Conservation (phyloP, 2,329 filamentous ascomycete genomes). For the Fusarium mexicanum region DNA sequence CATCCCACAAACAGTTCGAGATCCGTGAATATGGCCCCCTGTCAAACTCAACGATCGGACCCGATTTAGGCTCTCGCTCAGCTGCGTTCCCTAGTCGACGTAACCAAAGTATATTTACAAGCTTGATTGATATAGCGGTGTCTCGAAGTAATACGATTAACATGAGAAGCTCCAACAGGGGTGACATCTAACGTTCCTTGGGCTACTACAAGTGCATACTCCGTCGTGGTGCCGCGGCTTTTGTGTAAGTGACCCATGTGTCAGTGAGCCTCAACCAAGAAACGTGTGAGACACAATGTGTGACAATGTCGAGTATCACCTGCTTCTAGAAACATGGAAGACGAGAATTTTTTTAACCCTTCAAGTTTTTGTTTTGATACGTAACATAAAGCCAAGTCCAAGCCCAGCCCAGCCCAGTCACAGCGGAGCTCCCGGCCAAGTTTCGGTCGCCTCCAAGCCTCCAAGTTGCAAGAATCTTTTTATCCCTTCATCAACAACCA, state of each 20-base stretch:
- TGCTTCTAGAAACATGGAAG: constrained; percentile 10
- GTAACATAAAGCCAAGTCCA: constrained; percentile 1
- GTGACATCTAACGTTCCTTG: background rate
- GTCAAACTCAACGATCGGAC: constrained; percentile 24
- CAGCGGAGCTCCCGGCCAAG: constrained; percentile 27
- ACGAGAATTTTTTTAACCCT: constrained; percentile 13
- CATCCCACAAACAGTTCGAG: background rate
- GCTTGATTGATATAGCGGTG: background rate
- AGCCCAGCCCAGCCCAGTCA: constrained; percentile 1
- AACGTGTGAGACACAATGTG: constrained; percentile 7
- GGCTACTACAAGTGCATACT: background rate
- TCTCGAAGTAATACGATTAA: background rate
- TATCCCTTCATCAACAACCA: background rate
- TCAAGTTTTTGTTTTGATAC: constrained; percentile 1
- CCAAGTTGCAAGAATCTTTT: background rate
- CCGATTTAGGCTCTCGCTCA: constrained; percentile 24
- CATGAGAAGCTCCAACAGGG: background rate
- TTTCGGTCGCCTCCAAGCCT: constrained; percentile 31
- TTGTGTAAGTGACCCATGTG: constrained; percentile 14
- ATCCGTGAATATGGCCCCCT: constrained; percentile 16
- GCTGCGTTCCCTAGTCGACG: constrained; percentile 17
- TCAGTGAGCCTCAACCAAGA: background rate
- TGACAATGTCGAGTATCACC: background rate
- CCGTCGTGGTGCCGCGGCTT: background rate
- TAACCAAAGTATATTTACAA: background rate